phyloP scores from a whole-genome alignment of 2,329 filamentous ascomycete genomes.

The Xylaria multiplex region DNA sequence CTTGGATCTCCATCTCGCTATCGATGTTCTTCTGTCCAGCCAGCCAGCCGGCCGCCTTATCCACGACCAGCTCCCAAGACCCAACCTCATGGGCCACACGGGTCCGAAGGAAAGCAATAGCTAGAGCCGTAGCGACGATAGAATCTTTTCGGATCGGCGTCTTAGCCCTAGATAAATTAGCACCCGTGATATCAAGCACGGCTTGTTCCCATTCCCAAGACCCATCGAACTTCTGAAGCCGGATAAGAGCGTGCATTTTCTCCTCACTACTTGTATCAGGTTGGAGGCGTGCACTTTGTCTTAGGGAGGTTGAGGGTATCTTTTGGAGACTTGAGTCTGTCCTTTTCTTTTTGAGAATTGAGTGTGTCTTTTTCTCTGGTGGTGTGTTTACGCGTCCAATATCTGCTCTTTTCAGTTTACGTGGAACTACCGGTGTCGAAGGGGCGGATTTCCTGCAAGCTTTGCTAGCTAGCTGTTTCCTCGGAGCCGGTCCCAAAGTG shows the following conservation, averaged over 20 bases:
- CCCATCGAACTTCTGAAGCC: conserved; percentile 31
- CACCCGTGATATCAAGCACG: conserved; percentile 15
- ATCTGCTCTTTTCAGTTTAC: neutral
- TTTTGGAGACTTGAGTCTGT: neutral
- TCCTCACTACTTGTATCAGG: neutral
- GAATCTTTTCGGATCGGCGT: neutral
- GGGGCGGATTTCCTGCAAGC: conserved; percentile 4
- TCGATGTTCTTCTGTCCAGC: conserved; percentile 1
- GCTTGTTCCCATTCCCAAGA: conserved; percentile 25
- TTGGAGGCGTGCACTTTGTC: conserved; percentile 6
- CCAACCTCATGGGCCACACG: conserved; percentile 8
- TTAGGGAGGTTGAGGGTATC: neutral
- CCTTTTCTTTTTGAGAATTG: too few species aligned
- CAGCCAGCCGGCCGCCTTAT: conserved; percentile 23
- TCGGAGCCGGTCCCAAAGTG: neutral
- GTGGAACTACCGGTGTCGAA: neutral
- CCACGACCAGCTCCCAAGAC: conserved; percentile 28
- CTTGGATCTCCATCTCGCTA: neutral
- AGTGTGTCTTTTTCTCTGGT: neutral
- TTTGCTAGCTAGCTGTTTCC: conserved; percentile 3
- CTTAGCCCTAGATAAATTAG: conserved; percentile 9
- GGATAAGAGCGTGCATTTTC: conserved; percentile 27
- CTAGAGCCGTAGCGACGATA: conserved; percentile 21
- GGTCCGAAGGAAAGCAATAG: conserved; percentile 20
- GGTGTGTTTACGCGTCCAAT: neutral